Base-by-base conservation (phyloP, 164 flowering plant genomes). In the Magnolia sinica region DNA sequence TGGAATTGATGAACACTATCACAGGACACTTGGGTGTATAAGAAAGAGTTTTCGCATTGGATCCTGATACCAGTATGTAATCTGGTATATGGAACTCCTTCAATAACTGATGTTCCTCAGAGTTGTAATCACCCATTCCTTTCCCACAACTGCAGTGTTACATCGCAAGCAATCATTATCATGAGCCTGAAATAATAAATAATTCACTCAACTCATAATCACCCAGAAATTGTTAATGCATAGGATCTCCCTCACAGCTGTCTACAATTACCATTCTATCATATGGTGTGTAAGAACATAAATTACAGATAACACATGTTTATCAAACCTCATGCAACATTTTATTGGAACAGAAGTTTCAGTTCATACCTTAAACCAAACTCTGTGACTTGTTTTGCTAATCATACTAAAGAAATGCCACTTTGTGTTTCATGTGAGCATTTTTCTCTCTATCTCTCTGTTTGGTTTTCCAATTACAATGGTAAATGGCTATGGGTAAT, bases 1-100 rank as follows among this genome's bases (percentile, higher is more conserved):
- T 89, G 72, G 95, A 83, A 80, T 91, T 93, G 66, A 93, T 85
- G 79, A 93, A 93, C 64, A 91, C 98, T 20, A 93, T 8, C 71
- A 93, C 95, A 2, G 98, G 98, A 78, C 91, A 89, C 3, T 72
- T 55, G 11, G 96, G 96, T 61, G 73, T 20, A 63, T 65, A 24
- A 7, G 79, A 24, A 75, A 51, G 68, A 63, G 45, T 14, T 5
- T 64, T 68, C 10, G 70, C 72, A 19, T 77, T 81, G 16, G 85
- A 79, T 6, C 80, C 87, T 9, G 87, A 83, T 14, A 75, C 64
- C 74, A 92, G 85, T 72, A 93, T 87, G 83, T 89, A 89, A 79
- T 88, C 78, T 19, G 98, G 98, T 74, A 93, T 88, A 75, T 70
- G 80, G 74, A 83, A 92, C 22, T 91, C 88, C 83, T 80, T 79